phyloP scores from a whole-genome alignment of 208 protist species.

The Histomonas meleagridis region DNA sequence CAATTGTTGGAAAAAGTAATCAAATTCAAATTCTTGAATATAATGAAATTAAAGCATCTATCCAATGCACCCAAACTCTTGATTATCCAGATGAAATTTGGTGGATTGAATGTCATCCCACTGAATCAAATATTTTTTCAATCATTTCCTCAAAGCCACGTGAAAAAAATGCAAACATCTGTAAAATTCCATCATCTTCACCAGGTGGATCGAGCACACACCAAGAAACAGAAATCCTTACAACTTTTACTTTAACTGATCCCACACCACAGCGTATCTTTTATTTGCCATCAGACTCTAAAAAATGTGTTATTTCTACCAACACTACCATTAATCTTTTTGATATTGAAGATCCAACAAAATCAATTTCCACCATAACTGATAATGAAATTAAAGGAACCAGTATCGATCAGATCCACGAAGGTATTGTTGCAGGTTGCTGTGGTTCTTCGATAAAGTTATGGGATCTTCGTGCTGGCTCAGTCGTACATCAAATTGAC shows the following conservation, averaged over 20 bases:
- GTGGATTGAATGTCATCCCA: background rate
- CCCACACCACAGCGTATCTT: background rate
- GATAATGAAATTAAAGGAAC: background rate
- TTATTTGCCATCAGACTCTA: background rate
- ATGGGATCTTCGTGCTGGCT: background rate
- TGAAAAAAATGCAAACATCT: background rate
- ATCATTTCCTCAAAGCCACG: background rate
- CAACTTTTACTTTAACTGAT: background rate
- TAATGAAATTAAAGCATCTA: background rate
- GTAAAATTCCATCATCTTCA: background rate
- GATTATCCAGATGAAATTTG: constrained; percentile 12
- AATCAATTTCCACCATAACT: background rate
- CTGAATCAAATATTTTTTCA: background rate
- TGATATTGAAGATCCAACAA: background rate
- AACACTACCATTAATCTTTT: background rate
- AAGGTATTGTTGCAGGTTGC: background rate
- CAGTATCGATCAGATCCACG: background rate
- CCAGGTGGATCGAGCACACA: background rate
- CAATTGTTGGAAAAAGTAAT: constrained; percentile 15
- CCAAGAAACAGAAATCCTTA: background rate
- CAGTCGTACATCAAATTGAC: background rate
- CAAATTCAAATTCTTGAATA: constrained; percentile 26
- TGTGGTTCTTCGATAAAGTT: background rate
- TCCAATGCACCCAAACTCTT: background rate
- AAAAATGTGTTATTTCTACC: background rate